Percentiles rank a stretch among this genome's conserved stretches.
phyloP scores from a whole-genome alignment of 169 alveolate species.

The Plasmodium knowlesi region DNA sequence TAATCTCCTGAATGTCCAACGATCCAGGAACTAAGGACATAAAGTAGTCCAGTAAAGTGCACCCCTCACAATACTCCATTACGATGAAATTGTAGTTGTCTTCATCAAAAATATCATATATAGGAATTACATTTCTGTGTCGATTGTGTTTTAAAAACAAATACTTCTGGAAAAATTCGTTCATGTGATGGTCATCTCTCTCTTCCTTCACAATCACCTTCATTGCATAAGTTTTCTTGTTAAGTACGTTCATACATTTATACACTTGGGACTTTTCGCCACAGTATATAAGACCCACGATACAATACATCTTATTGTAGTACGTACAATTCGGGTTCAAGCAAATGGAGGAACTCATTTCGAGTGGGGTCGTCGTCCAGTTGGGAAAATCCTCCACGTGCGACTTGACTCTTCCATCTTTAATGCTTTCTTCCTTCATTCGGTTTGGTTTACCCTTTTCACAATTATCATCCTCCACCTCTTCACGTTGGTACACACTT shows the following conservation, averaged over 20 bases:
- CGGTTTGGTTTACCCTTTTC: not conserved
- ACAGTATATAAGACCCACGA: conserved; percentile 45
- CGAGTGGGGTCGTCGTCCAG: not conserved
- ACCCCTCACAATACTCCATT: conserved; percentile 69
- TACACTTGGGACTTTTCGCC: conserved; percentile 74
- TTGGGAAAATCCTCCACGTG: not conserved
- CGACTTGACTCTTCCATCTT: not conserved
- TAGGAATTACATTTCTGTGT: conserved; percentile 53
- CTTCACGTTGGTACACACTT: not conserved
- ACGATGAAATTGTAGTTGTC: conserved; percentile 25
- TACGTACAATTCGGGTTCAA: not conserved
- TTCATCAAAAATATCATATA: conserved; percentile 45
- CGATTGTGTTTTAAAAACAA: conserved; percentile 36
- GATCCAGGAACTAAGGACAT: conserved; percentile 76
- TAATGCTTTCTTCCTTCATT: not conserved
- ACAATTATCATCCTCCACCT: not conserved
- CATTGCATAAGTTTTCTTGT: conserved; percentile 63
- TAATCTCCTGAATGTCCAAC: conserved; percentile 52
- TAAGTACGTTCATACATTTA: conserved; percentile 35
- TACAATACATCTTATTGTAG: conserved; percentile 13
- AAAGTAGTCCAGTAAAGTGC: conserved; percentile 51
- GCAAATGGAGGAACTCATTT: not conserved
- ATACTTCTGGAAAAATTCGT: conserved; percentile 21
- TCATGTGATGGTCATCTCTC: not conserved
- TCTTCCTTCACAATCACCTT: conserved; percentile 41